Evolutionary conservation across 2,329 filamentous ascomycete species (phyloP).

Genomic region (Epichloe coenophiala): DNA sequence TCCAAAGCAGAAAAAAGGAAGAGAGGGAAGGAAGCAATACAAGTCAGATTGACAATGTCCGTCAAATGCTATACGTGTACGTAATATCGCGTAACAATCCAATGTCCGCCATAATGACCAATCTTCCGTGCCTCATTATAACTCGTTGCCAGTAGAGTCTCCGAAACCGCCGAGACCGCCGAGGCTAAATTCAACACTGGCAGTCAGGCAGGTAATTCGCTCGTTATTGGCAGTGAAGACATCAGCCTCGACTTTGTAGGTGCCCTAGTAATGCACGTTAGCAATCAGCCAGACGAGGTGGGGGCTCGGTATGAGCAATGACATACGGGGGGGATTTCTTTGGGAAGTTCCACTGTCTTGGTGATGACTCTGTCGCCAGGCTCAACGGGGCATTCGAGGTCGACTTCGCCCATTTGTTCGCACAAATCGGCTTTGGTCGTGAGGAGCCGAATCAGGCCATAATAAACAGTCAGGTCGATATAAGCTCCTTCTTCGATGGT

Average conservation of each 20-base stretch:
- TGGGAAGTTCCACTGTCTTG: constrained; percentile 76
- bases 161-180: constrained; percentile 20
- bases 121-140: constrained; percentile 16
- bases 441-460: constrained; percentile 81
- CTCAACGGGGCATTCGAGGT: constrained; percentile 78
- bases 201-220: constrained; percentile 77
- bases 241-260: constrained; percentile 79
- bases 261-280: constrained; percentile 44
- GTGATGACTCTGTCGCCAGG: constrained; percentile 59
- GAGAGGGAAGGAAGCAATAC: neutral
- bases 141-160: constrained; percentile 27
- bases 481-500: constrained; percentile 66
- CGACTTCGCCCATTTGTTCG: constrained; percentile 77
- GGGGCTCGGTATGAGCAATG: neutral
- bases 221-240: constrained; percentile 61
- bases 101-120: neutral
- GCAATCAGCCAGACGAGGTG: neutral
- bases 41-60: neutral
- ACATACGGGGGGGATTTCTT: constrained; percentile 78
- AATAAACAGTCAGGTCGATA: constrained; percentile 77
- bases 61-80: neutral
- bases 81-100: neutral
- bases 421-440: constrained; percentile 73
- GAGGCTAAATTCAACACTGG: constrained; percentile 48
- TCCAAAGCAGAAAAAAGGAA: neutral